Conservation (phyloP, 352 stramenopile genomes). For the Pythium volutum region DNA sequence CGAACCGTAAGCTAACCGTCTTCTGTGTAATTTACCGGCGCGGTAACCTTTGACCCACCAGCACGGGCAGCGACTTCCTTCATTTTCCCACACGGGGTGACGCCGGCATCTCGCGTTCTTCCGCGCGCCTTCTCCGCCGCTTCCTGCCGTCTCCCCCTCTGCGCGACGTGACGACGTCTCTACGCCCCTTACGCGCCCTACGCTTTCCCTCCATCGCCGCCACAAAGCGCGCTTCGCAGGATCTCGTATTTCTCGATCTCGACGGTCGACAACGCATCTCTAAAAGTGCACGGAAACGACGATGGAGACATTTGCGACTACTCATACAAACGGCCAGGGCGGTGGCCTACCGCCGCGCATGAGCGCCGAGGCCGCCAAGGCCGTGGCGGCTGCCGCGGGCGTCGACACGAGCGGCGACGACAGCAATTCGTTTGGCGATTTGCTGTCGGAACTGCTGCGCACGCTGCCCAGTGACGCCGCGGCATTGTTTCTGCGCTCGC, state of each 20-base stretch:
- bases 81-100: no score
- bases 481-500: slow-evolving; percentile 68
- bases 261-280: slow-evolving; percentile 10
- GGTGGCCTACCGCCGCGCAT: slow-evolving; percentile 2
- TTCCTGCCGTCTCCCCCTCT: background rate
- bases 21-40: background rate
- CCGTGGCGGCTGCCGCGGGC: slow-evolving; percentile 14
- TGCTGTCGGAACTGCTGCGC: slow-evolving; percentile 71
- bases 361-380: slow-evolving; percentile 23
- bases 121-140: slow-evolving; percentile 1
- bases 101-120: background rate
- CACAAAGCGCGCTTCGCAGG: background rate
- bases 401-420: slow-evolving; percentile 26
- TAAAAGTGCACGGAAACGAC: no score
- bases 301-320: background rate
- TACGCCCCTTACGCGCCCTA: no score
- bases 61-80: background rate
- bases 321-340: background rate
- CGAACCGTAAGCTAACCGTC: background rate
- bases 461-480: slow-evolving; percentile 71
- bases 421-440: slow-evolving; percentile 59
- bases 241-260: slow-evolving; percentile 18
- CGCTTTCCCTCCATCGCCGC: no score
- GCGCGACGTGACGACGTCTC: background rate
- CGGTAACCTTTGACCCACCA: background rate